phyloP scores from a whole-genome alignment of 1,139 yeast genomes.

The Debaryomycetaceae sp. region DNA sequence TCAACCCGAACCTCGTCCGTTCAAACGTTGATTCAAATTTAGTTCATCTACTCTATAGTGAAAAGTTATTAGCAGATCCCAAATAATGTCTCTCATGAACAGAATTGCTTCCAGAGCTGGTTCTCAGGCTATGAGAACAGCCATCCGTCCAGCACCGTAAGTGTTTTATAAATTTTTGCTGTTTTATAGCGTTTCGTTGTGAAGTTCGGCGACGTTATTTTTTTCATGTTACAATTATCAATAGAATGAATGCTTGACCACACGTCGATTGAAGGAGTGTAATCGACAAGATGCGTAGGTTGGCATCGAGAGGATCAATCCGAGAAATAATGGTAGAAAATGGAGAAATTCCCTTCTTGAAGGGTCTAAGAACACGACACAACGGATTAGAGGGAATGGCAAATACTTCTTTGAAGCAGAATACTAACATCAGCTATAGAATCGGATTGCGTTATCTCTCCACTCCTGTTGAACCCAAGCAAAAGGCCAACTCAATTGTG shows the following conservation, averaged over 20 bases:
- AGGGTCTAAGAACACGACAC: too few relatives aligned
- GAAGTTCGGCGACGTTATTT: too few relatives aligned
- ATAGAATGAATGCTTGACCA: too few relatives aligned
- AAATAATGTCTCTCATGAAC: conserved; percentile 41
- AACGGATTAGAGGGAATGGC: too few relatives aligned
- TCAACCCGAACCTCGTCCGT: conserved; percentile 18
- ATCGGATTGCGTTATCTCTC: conserved; percentile 65
- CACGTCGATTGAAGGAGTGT: too few relatives aligned
- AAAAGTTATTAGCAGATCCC: conserved; percentile 1
- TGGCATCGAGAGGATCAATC: too few relatives aligned
- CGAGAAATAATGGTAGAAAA: too few relatives aligned
- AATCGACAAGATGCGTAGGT: too few relatives aligned
- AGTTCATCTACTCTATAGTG: conserved; percentile 1
- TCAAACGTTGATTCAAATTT: not conserved
- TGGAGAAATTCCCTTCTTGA: too few relatives aligned
- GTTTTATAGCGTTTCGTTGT: too few relatives aligned
- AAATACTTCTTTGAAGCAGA: not conserved
- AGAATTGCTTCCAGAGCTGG: conserved; percentile 47
- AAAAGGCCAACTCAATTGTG: conserved; percentile 84
- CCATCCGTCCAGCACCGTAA: conserved; percentile 47
- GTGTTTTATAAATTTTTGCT: conserved; percentile 12
- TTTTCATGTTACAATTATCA: too few relatives aligned
- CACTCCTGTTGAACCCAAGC: conserved; percentile 77
- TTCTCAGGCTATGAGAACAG: conserved; percentile 36
- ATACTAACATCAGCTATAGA: conserved; percentile 29